Evolutionary conservation across 495 filamentous ascomycete species (phyloP).

Genomic region (Tetracladium setigerum): DNA sequence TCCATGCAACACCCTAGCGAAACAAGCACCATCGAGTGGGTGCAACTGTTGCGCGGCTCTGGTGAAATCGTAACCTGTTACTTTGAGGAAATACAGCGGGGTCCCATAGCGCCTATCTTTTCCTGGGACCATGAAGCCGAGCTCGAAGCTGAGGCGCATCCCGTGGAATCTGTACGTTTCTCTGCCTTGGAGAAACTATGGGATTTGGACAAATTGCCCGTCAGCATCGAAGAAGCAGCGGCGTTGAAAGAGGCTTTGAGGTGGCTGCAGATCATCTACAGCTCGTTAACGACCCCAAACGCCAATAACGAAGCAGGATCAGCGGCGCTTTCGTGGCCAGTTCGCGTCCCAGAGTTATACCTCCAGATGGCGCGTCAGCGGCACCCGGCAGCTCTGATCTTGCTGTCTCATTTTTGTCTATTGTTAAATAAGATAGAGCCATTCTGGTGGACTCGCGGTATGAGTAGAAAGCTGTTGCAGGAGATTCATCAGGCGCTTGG

Average conservation of each 20-base stretch:
- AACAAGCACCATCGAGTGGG: constrained; percentile 35
- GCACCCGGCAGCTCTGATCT: constrained; percentile 38
- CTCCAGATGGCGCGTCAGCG: constrained; percentile 32
- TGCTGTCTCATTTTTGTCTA: constrained; percentile 45
- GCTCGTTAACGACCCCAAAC: background rate
- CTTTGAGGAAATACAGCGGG: constrained; percentile 1
- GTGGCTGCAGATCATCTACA: background rate
- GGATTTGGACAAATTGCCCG: no score
- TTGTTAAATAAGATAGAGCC: constrained; percentile 39
- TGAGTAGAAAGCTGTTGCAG: constrained; percentile 27
- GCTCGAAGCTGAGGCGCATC: no score
- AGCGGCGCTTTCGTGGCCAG: constrained; percentile 28
- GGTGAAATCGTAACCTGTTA: background rate
- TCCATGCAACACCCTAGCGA: constrained; percentile 43
- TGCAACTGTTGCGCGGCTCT: constrained; percentile 36
- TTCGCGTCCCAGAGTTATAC: constrained; percentile 33
- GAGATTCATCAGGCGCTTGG: constrained; percentile 21
- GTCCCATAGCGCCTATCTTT: constrained; percentile 1
- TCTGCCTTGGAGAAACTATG: no score
- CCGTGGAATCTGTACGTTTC: no score
- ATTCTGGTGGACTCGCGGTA: constrained; percentile 45
- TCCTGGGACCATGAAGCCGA: no score
- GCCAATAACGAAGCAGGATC: background rate
- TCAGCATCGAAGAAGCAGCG: no score
- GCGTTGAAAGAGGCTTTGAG: no score